Evolutionary conservation across 1,284 basidiomycete genomes (phyloP).

Genomic region (Erythrobasidium hasegawianum): DNA sequence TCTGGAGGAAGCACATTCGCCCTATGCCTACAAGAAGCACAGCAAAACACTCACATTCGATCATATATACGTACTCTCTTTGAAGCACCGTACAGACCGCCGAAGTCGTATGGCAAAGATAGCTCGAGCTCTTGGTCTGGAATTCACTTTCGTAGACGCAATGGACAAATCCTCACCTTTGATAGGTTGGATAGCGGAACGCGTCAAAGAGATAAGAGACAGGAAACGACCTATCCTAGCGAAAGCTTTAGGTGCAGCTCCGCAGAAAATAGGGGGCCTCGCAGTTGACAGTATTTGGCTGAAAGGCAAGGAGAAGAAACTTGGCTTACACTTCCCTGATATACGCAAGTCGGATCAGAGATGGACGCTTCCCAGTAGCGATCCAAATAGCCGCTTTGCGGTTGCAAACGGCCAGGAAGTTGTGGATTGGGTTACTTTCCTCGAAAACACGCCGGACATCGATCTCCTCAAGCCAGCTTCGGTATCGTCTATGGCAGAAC

Average conservation of each 20-base stretch:
- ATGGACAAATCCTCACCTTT: slow-evolving; percentile 38
- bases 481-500: neutral
- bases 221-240: slow-evolving; percentile 38
- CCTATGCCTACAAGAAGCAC: slow-evolving; percentile 15
- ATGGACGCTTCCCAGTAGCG: slow-evolving; percentile 3
- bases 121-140: slow-evolving; percentile 41
- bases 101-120: slow-evolving; percentile 41
- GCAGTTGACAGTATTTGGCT: slow-evolving; percentile 32
- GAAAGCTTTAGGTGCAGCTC: slow-evolving; percentile 12
- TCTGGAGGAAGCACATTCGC: slow-evolving; percentile 30
- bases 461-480: slow-evolving; percentile 5
- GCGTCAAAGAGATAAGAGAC: slow-evolving; percentile 40
- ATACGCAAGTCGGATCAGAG: slow-evolving; percentile 15
- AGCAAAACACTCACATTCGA: slow-evolving; percentile 42
- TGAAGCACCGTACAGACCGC: slow-evolving; percentile 42
- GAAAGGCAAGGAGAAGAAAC: slow-evolving; percentile 27
- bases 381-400: neutral
- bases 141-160: slow-evolving; percentile 45
- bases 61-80: slow-evolving; percentile 46
- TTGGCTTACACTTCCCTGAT: slow-evolving; percentile 20
- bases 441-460: slow-evolving; percentile 9
- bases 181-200: slow-evolving; percentile 45
- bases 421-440: slow-evolving; percentile 32
- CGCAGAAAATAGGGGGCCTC: slow-evolving; percentile 32
- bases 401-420: neutral